phyloP scores from a whole-genome alignment of 768 basidiomycete genomes.

The Pleurotus tuoliensis region DNA sequence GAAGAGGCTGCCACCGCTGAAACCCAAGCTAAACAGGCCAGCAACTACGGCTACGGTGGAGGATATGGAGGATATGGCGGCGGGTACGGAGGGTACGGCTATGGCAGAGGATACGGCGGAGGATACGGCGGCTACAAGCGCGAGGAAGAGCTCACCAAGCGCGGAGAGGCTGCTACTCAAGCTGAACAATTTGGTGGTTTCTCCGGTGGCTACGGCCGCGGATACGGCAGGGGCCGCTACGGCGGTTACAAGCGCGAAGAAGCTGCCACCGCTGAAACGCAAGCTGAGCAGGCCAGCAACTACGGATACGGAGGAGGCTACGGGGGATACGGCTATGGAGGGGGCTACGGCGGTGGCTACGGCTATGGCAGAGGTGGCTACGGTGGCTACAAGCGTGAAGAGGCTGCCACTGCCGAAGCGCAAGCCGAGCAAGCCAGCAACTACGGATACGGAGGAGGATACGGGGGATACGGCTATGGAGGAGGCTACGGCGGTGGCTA shows the following conservation, averaged over 20 bases:
- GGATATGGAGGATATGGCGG: not conserved
- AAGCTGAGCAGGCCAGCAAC: not conserved
- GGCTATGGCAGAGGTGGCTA: not conserved
- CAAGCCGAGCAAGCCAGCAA: not conserved
- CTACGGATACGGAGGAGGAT: not conserved
- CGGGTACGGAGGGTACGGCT: not conserved
- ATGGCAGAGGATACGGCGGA: not conserved
- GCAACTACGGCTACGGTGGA: slow-evolving; percentile 3
- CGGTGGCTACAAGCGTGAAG: slow-evolving; percentile 3
- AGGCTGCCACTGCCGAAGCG: not conserved
- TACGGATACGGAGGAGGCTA: slow-evolving; percentile 3
- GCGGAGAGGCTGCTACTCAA: not conserved
- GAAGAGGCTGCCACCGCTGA: not conserved
- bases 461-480: not conserved
- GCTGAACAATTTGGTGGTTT: not conserved
- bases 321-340: not conserved
- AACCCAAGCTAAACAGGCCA: not conserved
- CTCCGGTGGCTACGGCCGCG: not conserved
- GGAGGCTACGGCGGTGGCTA: not conserved
- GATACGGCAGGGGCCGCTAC: not conserved
- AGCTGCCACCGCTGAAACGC: not conserved
- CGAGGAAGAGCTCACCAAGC: not conserved
- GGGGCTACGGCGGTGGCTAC: not conserved
- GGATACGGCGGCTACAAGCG: slow-evolving; percentile 1
- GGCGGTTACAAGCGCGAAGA: slow-evolving; percentile 4